Evolutionary conservation across 2,329 filamentous ascomycete genomes (phyloP), one percentile per base, ranked within the genome.

Genomic region (Botrytis squamosa): DNA sequence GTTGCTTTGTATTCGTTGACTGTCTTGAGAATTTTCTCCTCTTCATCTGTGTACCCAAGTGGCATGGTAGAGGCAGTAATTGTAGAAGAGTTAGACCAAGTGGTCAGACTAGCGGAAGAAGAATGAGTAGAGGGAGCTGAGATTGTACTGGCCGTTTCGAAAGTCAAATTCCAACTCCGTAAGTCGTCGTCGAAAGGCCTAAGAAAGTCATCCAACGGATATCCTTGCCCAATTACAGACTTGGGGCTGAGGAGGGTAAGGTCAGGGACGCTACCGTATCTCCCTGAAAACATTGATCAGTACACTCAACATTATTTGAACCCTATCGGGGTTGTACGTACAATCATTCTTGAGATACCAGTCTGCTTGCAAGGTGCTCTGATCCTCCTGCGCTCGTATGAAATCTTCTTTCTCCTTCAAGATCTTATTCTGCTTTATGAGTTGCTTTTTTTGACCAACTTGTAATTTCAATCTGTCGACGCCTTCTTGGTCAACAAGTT

Each of bases 281-380:
- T 62, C 42, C 59, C 71, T 72, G 38, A 1, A 40, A 25, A 40
- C 10, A 0, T 18, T 4, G 20, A 52, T 68, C 33, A 72, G 71
- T 72, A 10, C 10, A 44, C 9, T n/a, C 14, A 18, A 40, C 3
- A 29, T 59, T 14, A 46, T 60, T 14, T 22, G 59, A 3, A 36
- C 1, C 14, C 4, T 38, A 16, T 29, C 8, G 42, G 36, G 36
- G 7, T 33, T 60, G 29, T 49, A 72, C 63, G 3, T 49, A 72
- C 71, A 72, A 49, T 72, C 71, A 9, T 72, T 49, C 12, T 67
- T 42, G n/a, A 16, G 10, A 36, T n/a, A 18, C 70, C 71, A 72
- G 55, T 72, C 42, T 14, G 5, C 29, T 38, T 72, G 63, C 16
- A 68, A 42, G 20, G 52, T 67, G 33, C 25, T 55, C 44, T 55